A percentile compares a stretch with the other conserved stretches of the same genome.
Evolutionary conservation across 2,329 filamentous ascomycete species (phyloP).

Genomic region (Sarocladiaceae sp.): DNA sequence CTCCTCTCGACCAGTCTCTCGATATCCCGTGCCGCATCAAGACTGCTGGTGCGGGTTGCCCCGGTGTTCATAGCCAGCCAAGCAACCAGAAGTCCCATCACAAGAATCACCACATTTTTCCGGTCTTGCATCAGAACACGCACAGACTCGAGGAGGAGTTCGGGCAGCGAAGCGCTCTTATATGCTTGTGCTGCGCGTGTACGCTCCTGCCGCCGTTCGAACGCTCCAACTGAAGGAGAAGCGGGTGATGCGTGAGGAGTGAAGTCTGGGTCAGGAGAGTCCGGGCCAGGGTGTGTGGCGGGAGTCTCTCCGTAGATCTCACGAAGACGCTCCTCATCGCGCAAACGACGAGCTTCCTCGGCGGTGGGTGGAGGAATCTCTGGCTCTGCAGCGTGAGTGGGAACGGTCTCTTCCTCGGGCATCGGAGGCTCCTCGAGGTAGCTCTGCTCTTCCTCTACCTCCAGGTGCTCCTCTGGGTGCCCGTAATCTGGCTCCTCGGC

Average conservation of each 20-base stretch:
- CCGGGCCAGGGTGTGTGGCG: slow-evolving; percentile 5
- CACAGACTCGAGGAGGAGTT: slow-evolving; percentile 50
- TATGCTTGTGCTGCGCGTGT: slow-evolving; percentile 17
- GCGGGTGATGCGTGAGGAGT: slow-evolving; percentile 14
- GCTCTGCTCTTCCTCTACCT: slow-evolving; percentile 23
- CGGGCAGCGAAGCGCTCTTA: slow-evolving; percentile 45
- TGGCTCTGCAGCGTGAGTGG: not conserved
- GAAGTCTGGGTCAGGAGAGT: not conserved
- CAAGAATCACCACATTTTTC: slow-evolving; percentile 54
- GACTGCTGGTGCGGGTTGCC: slow-evolving; percentile 9
- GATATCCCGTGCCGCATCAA: not conserved
- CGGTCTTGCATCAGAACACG: slow-evolving; percentile 52
- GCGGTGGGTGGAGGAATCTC: slow-evolving; percentile 12
- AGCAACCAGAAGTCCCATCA: slow-evolving; percentile 50
- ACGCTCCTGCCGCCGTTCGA: slow-evolving; percentile 25
- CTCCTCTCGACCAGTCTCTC: slow-evolving; percentile 18
- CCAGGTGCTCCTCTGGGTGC: slow-evolving; percentile 17
- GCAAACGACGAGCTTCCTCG: slow-evolving; percentile 30
- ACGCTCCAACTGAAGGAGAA: slow-evolving; percentile 19
- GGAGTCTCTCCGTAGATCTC: slow-evolving; percentile 47
- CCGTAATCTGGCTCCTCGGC: slow-evolving; percentile 29
- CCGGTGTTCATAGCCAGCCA: slow-evolving; percentile 39
- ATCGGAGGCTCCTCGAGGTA: slow-evolving; percentile 21
- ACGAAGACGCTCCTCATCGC: slow-evolving; percentile 47
- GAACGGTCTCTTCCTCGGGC: slow-evolving; percentile 13